Conservation (phyloP, 257 asterid genomes). For the Jasminum sambac region DNA sequence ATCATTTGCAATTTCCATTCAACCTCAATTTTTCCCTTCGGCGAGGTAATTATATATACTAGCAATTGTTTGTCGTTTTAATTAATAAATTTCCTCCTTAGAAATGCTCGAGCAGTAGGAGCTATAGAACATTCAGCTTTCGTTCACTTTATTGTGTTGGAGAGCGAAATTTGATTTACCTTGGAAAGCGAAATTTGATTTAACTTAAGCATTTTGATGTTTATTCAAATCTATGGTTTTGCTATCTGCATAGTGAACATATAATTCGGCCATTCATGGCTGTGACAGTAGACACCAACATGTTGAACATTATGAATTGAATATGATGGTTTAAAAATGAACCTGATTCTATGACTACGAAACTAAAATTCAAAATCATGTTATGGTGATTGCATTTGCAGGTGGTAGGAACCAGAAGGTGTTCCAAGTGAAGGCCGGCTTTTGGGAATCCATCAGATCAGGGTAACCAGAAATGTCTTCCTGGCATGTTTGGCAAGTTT, state of each 20-base stretch:
- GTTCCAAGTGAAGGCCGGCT: conserved; percentile 62
- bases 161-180: not conserved
- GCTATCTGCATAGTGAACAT: not conserved
- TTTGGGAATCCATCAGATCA: conserved; percentile 95
- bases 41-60: conserved; percentile 22
- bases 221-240: not conserved
- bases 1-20: conserved; percentile 23
- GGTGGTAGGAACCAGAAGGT: conserved; percentile 56
- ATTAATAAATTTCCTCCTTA: not conserved
- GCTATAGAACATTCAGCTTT: not conserved
- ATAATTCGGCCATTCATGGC: not conserved
- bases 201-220: not conserved
- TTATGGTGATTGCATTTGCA: conserved; percentile 49
- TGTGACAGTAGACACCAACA: not conserved
- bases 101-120: not conserved
- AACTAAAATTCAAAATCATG: not conserved
- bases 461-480: conserved; percentile 51
- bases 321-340: not conserved
- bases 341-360: not conserved
- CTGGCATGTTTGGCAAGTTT: too few species aligned
- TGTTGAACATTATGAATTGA: not conserved
- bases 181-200: not conserved
- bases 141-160: not conserved
- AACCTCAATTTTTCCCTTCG: conserved; percentile 16
- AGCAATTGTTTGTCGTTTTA: conserved; percentile 12